Evolutionary conservation across 1,284 basidiomycete genomes (phyloP), one percentile per base, ranked within the genome.

Genomic region (Ceratobasidium sp.): DNA sequence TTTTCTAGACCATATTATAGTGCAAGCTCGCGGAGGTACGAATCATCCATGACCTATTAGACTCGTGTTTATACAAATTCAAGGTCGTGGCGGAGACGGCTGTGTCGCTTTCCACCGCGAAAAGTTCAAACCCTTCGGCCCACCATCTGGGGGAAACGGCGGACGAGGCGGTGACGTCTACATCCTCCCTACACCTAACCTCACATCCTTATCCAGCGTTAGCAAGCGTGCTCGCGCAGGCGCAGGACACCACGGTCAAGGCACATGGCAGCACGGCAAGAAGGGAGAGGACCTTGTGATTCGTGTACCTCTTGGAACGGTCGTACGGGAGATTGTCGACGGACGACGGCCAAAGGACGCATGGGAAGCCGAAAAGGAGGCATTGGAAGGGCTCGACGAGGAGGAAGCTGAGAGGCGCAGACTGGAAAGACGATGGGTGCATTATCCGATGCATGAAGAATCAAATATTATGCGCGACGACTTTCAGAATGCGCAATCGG

Each of bases 101-200:
- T 94, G 94, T 79, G 92, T 92, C 17, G 93, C 94, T 2, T 95
- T 96, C 81, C 91, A 94, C 81, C 91, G 92, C 78, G 93, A 94
- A 85, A 94, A 93, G 82, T 94, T 89, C 85, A 90, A 90, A 78
- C 89, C 92, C 0, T 90, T 91, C 79, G 95, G 96, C 0, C 94
- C 95, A 0, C 94, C 96, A 0, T 95, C 94, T 12, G 96, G 96
- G 0, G 96, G 96, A 0, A 93, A 94, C 80, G 96, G 97, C n/a
- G 96, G 96, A 0, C 89, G 89, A 64, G 97, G 96, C 38, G 96
- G 94, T 1, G 91, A 94, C 80, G 91, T 98, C 44, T 96, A 95
- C 83, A 89, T 98, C 80, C 85, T 91, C 62, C 93, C 96, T 0
- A 92, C 93, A 0, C 87, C 91, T 0, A 88, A 90, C 50, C 86